Evolutionary conservation across 2,329 filamentous ascomycete species (phyloP).

Genomic region (Ceratocystis smalleyi): DNA sequence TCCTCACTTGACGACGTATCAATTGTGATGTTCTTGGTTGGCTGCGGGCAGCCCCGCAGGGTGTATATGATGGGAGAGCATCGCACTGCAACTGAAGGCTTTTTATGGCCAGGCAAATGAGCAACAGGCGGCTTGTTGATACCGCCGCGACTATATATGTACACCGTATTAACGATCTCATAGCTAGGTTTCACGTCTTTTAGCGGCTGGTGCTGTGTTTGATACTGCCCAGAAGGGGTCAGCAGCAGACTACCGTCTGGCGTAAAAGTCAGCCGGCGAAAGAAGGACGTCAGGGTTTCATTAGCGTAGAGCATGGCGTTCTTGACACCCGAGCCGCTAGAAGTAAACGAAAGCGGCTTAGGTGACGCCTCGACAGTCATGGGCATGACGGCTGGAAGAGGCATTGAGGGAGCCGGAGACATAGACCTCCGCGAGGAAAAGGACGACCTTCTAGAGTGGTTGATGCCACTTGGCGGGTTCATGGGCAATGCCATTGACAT

Average conservation of each 20-base stretch:
- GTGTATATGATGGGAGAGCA: slow-evolving; percentile 87
- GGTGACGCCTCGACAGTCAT: slow-evolving; percentile 74
- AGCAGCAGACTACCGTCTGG: slow-evolving; percentile 88
- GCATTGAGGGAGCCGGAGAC: slow-evolving; percentile 85
- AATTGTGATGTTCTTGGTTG: slow-evolving; percentile 82
- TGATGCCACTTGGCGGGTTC: slow-evolving; percentile 82
- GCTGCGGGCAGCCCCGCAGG: slow-evolving; percentile 48
- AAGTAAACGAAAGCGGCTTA: slow-evolving; percentile 48
- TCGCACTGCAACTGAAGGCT: slow-evolving; percentile 87
- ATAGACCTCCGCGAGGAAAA: slow-evolving; percentile 79
- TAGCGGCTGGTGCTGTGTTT: slow-evolving; percentile 52
- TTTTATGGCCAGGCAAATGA: slow-evolving; percentile 92
- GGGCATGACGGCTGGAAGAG: slow-evolving; percentile 73
- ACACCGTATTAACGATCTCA: slow-evolving; percentile 91
- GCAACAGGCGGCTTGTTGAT: slow-evolving; percentile 94
- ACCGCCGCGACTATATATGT: slow-evolving; percentile 90
- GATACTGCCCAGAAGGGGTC: slow-evolving; percentile 90
- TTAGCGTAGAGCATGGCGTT: slow-evolving; percentile 91
- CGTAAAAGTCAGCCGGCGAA: slow-evolving; percentile 81
- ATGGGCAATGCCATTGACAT: slow-evolving; percentile 80
- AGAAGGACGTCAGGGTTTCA: slow-evolving; percentile 93
- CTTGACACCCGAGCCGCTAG: slow-evolving; percentile 47
- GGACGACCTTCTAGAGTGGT: slow-evolving; percentile 85
- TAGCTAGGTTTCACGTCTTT: slow-evolving; percentile 59
- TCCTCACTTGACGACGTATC: slow-evolving; percentile 84